Evolutionary conservation across 1,284 basidiomycete species (phyloP).

Genomic region (Leucoagaricus sp.): DNA sequence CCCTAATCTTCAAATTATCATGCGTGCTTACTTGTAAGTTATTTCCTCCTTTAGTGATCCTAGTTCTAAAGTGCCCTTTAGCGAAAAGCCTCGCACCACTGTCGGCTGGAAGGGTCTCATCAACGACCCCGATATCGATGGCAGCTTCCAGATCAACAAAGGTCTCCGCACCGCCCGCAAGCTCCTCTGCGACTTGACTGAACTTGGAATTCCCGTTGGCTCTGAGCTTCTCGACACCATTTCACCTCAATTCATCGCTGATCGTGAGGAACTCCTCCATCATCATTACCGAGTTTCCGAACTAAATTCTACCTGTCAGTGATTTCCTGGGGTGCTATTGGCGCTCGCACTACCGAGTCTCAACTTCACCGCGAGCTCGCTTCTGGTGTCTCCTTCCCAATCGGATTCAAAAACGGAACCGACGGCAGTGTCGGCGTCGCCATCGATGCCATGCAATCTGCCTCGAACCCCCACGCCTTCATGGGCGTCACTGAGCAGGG

Average conservation of each 20-base stretch:
- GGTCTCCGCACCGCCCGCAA: constrained; percentile 87
- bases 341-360: constrained; percentile 93
- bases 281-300: constrained; percentile 1
- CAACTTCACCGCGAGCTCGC: constrained; percentile 94
- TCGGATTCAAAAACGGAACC: constrained; percentile 99
- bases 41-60: constrained; percentile 36
- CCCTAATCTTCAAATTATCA: constrained; percentile 87
- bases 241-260: constrained; percentile 82
- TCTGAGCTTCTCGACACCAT: constrained; percentile 96
- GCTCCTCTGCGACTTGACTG: constrained; percentile 87
- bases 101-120: constrained; percentile 90
- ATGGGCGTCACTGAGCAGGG: constrained; percentile 97
- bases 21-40: constrained; percentile 93
- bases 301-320: constrained; percentile 41
- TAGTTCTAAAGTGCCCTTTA: neutral
- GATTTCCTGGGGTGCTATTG: constrained; percentile 97
- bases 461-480: constrained; percentile 93
- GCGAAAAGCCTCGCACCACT: constrained; percentile 84
- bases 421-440: constrained; percentile 85
- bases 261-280: constrained; percentile 43
- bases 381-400: constrained; percentile 87
- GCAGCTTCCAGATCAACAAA: constrained; percentile 96
- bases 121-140: constrained; percentile 92
- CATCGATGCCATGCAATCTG: constrained; percentile 95
- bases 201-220: constrained; percentile 89